Conservation (phyloP, 2,329 filamentous ascomycete genomes). For the Scopulariopsis brevicaulis region DNA sequence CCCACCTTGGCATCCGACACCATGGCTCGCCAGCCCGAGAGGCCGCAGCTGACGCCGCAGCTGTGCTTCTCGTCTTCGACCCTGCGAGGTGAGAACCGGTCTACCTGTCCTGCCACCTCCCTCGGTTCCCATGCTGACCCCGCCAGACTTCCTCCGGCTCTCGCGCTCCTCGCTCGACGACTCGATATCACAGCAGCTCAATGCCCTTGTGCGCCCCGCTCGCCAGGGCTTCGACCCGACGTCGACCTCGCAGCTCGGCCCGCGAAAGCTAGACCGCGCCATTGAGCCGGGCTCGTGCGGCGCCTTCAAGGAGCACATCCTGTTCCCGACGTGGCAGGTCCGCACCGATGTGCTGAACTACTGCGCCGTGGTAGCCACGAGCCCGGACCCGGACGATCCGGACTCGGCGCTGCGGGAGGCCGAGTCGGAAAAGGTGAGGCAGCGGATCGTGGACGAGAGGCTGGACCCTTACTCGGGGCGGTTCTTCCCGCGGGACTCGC, state of each 20-base stretch:
- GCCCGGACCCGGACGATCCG: constrained; percentile 78
- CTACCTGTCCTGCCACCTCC: not conserved
- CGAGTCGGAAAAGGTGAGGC: constrained; percentile 58
- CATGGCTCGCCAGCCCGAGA: not conserved
- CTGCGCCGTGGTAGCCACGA: constrained; percentile 78
- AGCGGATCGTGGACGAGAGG: constrained; percentile 73
- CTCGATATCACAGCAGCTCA: constrained; percentile 85
- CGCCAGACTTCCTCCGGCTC: constrained; percentile 74
- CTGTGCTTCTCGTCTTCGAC: constrained; percentile 66
- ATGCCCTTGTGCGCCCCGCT: constrained; percentile 72
- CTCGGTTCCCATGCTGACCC: not conserved
- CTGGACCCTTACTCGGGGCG: constrained; percentile 83
- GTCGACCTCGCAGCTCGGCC: constrained; percentile 56
- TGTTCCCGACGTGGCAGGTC: constrained; percentile 83
- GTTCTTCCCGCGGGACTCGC: constrained; percentile 68
- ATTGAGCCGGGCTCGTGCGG: constrained; percentile 55
- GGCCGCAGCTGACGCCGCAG: constrained; percentile 47
- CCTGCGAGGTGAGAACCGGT: constrained; percentile 46
- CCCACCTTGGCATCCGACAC: not conserved
- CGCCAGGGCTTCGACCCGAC: constrained; percentile 63
- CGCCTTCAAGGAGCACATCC: constrained; percentile 60
- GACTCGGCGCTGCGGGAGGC: constrained; percentile 58
- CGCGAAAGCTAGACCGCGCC: constrained; percentile 30
- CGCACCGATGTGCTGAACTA: constrained; percentile 79
- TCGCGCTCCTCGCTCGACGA: constrained; percentile 84